These are phyloP conservation scores for Mycosarcoma mackinlayi DNA, from an alignment of 1,284 basidiomycete species.

Conservation along the genomic window DNA sequence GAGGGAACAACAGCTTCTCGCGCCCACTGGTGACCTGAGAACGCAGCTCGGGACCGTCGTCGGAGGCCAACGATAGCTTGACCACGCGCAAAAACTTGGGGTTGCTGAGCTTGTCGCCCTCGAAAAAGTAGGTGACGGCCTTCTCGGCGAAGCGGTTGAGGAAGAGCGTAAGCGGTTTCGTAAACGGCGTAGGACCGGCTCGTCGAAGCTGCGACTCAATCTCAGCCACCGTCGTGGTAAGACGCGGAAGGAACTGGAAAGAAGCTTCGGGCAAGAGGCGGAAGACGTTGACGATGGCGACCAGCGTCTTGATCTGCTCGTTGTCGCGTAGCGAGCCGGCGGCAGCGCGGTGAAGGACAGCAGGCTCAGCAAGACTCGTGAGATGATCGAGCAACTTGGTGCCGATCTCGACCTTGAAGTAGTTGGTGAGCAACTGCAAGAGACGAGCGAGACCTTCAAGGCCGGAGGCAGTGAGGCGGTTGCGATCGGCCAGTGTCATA, in stretches of 20 bases:
- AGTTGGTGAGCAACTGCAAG: slow-evolving; percentile 93
- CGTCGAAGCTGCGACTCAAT: slow-evolving; percentile 92
- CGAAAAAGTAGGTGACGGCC: slow-evolving; percentile 84
- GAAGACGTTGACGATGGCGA: slow-evolving; percentile 94
- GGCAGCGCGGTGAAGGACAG: slow-evolving; percentile 58
- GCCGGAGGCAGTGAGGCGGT: slow-evolving; percentile 91
- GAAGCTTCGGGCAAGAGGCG: slow-evolving; percentile 88
- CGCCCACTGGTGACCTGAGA: slow-evolving; percentile 44
- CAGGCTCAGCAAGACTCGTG: slow-evolving; percentile 59
- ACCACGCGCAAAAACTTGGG: slow-evolving; percentile 60
- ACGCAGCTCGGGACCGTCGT: slow-evolving; percentile 58
- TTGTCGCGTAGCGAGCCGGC: slow-evolving; percentile 75
- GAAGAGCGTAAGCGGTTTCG: slow-evolving; percentile 89
- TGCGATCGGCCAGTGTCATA: slow-evolving; percentile 97
- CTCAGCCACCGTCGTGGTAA: slow-evolving; percentile 89
- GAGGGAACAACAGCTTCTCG: slow-evolving; percentile 53
- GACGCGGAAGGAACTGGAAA: slow-evolving; percentile 87
- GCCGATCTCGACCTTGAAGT: slow-evolving; percentile 99
- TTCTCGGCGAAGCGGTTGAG: slow-evolving; percentile 89
- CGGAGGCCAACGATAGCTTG: slow-evolving; percentile 58
- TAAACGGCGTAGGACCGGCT: slow-evolving; percentile 89
- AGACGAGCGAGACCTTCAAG: slow-evolving; percentile 93
- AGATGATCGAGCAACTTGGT: slow-evolving; percentile 92
- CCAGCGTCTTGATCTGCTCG: slow-evolving; percentile 90
- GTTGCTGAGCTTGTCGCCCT: slow-evolving; percentile 75